Conservation (phyloP, 2,329 filamentous ascomycete species). For the Sphaerostilbella broomeana region DNA sequence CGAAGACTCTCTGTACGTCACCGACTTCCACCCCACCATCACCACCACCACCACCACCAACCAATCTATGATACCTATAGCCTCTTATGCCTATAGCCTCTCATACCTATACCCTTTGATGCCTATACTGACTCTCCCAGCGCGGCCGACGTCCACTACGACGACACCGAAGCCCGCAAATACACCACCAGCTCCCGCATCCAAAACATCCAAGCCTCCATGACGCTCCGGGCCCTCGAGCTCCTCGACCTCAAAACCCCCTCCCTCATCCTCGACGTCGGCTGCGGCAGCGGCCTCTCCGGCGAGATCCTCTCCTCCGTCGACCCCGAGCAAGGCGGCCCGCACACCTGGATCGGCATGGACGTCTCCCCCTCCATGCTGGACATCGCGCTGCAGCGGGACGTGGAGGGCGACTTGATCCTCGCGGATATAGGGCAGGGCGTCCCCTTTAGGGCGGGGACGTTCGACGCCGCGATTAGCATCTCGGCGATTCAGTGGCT, state of each 20-base stretch:
- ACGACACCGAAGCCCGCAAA: conserved; percentile 91
- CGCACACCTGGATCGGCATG: conserved; percentile 96
- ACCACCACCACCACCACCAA: conserved; percentile 15
- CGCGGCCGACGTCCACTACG: conserved; percentile 94
- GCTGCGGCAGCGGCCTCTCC: conserved; percentile 88
- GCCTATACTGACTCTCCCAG: conserved; percentile 42
- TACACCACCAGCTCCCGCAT: conserved; percentile 97
- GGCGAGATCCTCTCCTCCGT: conserved; percentile 86
- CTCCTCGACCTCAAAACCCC: conserved; percentile 75
- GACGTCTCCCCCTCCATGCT: conserved; percentile 95
- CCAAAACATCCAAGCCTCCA: conserved; percentile 86
- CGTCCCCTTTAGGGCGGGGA: conserved; percentile 83
- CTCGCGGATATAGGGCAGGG: conserved; percentile 94
- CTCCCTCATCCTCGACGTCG: conserved; percentile 90
- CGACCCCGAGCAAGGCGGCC: conserved; percentile 63
- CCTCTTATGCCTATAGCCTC: too few relatives aligned
- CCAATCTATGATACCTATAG: too few relatives aligned
- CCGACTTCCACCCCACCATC: conserved; percentile 17
- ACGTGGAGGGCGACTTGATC: conserved; percentile 89
- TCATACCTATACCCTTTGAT: too few relatives aligned
- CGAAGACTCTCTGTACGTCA: conserved; percentile 78
- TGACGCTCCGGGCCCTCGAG: conserved; percentile 89
- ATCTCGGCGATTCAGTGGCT: conserved; percentile 98
- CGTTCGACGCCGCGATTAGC: conserved; percentile 90
- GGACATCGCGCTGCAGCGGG: conserved; percentile 84